Percentiles rank a stretch among this genome's conserved stretches.
Evolutionary conservation across 768 basidiomycete species (phyloP).

Genomic region (Tricholoma furcatifolium): DNA sequence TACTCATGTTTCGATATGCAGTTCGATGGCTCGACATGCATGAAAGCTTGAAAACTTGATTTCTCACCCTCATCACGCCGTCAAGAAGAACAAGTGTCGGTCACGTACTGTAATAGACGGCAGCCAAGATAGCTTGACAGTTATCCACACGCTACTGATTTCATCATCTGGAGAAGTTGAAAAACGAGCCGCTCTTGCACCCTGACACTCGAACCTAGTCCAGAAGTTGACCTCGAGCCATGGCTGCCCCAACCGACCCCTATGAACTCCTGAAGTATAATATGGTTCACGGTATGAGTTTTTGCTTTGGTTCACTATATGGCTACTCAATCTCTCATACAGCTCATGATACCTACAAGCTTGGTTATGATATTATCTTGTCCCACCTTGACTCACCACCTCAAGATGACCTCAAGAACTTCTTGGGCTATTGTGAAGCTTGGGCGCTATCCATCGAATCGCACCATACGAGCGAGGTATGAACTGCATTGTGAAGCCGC

Average conservation of each 20-base stretch:
- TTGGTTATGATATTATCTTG: slow-evolving; percentile 34
- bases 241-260: slow-evolving; percentile 17
- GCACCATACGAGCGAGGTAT: slow-evolving; percentile 36
- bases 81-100: too few species aligned
- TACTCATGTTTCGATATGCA: too few species aligned
- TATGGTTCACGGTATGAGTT: slow-evolving; percentile 12
- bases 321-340: not conserved
- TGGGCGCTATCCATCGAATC: slow-evolving; percentile 33
- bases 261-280: slow-evolving; percentile 17
- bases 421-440: slow-evolving; percentile 37
- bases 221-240: not conserved
- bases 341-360: slow-evolving; percentile 37
- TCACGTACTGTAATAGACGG: too few species aligned
- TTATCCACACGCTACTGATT: too few species aligned
- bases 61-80: too few species aligned
- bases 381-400: slow-evolving; percentile 33
- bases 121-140: too few species aligned
- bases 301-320: too few species aligned
- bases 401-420: slow-evolving; percentile 33
- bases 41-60: too few species aligned
- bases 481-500: not conserved
- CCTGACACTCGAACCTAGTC: too few species aligned
- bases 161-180: too few species aligned
- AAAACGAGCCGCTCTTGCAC: too few species aligned
- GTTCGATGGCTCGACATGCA: too few species aligned